Evolutionary conservation across 192 early-diverging fungal species (phyloP), one percentile per base, ranked within the genome.

Genomic region (Umbelopsis sp.): DNA sequence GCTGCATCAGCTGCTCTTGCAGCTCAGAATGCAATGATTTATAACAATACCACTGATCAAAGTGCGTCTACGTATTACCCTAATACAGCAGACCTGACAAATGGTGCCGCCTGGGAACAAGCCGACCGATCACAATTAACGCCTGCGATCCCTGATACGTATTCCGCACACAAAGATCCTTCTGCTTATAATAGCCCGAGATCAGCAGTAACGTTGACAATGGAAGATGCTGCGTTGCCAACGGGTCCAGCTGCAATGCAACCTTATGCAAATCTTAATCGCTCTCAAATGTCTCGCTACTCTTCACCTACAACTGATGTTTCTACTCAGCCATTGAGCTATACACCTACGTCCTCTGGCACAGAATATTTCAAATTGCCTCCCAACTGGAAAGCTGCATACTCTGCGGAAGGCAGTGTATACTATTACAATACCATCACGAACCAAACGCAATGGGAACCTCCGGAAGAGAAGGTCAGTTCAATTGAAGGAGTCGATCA

Each of bases 371-470:
- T 61, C 15, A 75, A 79, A 51, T 71, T 86, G 15, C 83, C 87
- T 18, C 75, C 78, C 15, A 80, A 84, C 47, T 88, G 86, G 86
- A 67, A 72, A 22, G 77, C 72, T 45, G 80, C 83, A 12, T 73
- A 37, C 2, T 76, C 81, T 64, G 61, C 80, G 11, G 81, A 85
- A 23, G 82, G 82, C 10, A 72, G 71, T 11, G 66, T 82, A 4
- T 88, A 87, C 45, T 87, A 87, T 66, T 87, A 83, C 64, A 82
- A 88, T 67, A 69, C 72, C 41, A 68, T 86, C 12, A 88, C 85
- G 2, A 72, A 78, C 9, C 74, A 82, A 46, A 81, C 82, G n/a
- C 86, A 84, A 46, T 88, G 87, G 87, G 77, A 66, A 30, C 74
- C 79, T 25, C 85, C 85, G 23, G 80, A 76, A 50, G 51, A 72